phyloP scores from a whole-genome alignment of 2,329 filamentous ascomycete genomes.

The Claviceps pusilla region DNA sequence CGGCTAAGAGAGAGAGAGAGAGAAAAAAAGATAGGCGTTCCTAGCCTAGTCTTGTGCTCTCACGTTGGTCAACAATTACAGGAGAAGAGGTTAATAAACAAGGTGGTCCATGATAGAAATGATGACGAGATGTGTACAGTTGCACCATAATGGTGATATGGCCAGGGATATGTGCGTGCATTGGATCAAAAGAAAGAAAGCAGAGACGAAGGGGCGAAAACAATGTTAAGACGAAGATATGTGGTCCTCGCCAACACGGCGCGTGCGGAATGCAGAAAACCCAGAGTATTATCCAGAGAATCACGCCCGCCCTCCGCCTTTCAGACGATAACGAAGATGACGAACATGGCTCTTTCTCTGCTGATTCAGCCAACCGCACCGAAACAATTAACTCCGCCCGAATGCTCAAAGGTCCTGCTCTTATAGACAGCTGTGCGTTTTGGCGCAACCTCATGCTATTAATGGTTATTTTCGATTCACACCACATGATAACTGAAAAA shows the following conservation, averaged over 20 bases:
- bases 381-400: constrained; percentile 17
- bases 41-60: neutral
- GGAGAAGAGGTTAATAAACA: neutral
- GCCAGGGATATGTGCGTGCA: neutral
- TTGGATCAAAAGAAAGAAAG: neutral
- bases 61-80: neutral
- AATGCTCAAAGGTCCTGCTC: constrained; percentile 18
- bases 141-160: neutral
- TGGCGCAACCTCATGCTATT: neutral
- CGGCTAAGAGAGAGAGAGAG: neutral
- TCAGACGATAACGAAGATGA: neutral
- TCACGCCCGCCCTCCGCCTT: neutral
- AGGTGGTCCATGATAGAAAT: neutral
- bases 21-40: neutral
- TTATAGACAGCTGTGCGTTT: constrained; percentile 9
- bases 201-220: neutral
- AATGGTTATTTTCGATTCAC: constrained; percentile 6
- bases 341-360: constrained; percentile 9
- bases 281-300: neutral
- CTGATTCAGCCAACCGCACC: constrained; percentile 13
- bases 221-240: neutral
- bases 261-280: neutral
- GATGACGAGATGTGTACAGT: neutral
- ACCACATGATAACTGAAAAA: neutral
- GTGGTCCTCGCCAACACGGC: neutral